Evolutionary conservation across 371 early-diverging fungal genomes (phyloP).

Genomic region (Apophysomyces sp.): DNA sequence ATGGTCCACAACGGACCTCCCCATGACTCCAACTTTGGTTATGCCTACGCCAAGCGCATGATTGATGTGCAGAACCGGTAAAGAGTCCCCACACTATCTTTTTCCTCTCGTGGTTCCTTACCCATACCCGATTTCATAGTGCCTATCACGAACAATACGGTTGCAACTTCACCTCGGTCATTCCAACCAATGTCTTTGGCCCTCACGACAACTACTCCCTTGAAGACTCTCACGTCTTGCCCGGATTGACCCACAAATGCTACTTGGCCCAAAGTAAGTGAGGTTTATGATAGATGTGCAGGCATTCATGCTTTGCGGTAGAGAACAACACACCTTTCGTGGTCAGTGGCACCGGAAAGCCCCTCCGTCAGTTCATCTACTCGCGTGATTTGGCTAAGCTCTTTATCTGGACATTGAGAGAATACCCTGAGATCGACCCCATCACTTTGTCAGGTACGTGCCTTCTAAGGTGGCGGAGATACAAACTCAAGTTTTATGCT

Average conservation of each 20-base stretch:
- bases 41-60: constrained; percentile 87
- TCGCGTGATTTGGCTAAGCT: constrained; percentile 83
- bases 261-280: constrained; percentile 71
- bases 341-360: constrained; percentile 79
- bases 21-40: constrained; percentile 87
- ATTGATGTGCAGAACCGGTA: constrained; percentile 87
- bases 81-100: not conserved
- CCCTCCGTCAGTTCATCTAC: constrained; percentile 88
- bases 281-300: no score
- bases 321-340: constrained; percentile 75
- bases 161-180: constrained; percentile 79
- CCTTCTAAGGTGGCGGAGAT: no score
- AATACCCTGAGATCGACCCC: constrained; percentile 80
- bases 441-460: constrained; percentile 81
- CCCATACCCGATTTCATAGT: constrained; percentile 26
- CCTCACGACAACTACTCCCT: constrained; percentile 83
- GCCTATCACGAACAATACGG: constrained; percentile 84
- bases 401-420: constrained; percentile 81
- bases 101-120: not conserved
- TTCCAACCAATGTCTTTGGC: constrained; percentile 89
- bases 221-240: constrained; percentile 85
- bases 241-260: constrained; percentile 87
- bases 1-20: constrained; percentile 90
- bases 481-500: no score
- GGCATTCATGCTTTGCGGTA: constrained; percentile 16